Evolutionary conservation across 2,329 filamentous ascomycete species (phyloP), one percentile per base, ranked within the genome.

Genomic region (Penicillium brevicompactum): DNA sequence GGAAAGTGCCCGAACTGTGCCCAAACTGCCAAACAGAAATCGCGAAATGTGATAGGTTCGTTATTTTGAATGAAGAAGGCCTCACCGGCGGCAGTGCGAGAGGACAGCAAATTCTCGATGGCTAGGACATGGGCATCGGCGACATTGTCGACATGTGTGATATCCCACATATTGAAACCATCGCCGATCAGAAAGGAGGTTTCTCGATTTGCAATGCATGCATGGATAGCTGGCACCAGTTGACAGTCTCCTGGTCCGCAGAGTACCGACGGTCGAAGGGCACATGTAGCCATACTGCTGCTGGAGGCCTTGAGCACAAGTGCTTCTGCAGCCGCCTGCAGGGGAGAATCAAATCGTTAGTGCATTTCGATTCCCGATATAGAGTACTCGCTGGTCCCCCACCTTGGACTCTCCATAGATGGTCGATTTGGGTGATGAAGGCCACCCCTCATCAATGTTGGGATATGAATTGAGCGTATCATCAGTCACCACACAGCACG

Each of bases 401-500:
- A 74, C 74, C 70, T 76, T 76, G 31, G 74, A 77, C 60, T 78
- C 76, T 18, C 75, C 75, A 60, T 79, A 79, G 41, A 77, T 75
- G 37, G 74, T 69, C 10, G 73, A 77, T 38, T 55, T 66, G 32
- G 54, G 55, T n/a, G 73, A 68, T 9, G 68, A 71, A 13, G 72
- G 75, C 74, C 74, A 77, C 40, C 56, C 53, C 61, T 76, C 74
- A 43, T 75, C 69, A 54, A 77, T 73, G 49, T 77, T 76, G 6
- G 61, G 62, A 57, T 74, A 73, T 11, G 67, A 54, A 31, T 63
- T 56, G 32, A 58, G 64, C 65, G 74, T 67, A 51, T 85, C 78
- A 66, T 86, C 83, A 4, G 78, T 76, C 34, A 84, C 68, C 8
- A 81, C 81, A 30, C 82, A 83, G 54, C 80, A 81, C 63, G 75